These are phyloP conservation scores for Pittosporum tobira DNA, from an alignment of 129 eudicot genomes.

Conservation along the genomic window DNA sequence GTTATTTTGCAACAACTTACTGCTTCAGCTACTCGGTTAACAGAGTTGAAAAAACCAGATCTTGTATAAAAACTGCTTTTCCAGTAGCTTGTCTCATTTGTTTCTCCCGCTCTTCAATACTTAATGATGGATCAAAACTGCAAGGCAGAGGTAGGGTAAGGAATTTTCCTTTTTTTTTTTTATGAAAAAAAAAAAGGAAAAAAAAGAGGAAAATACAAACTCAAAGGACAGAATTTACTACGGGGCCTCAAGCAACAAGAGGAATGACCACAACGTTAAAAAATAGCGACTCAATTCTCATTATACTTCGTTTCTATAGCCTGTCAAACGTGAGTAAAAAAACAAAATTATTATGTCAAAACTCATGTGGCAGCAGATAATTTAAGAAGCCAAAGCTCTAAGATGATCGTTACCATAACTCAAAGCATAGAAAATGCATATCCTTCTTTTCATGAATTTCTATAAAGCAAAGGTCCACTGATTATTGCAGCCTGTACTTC, in stretches of 20 bases:
- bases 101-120: conserved; percentile 68
- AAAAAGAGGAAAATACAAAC: not conserved
- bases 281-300: not conserved
- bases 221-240: not conserved
- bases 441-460: not conserved
- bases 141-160: conserved; percentile 5
- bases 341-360: not conserved
- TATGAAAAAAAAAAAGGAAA: too few species aligned
- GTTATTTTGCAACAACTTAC: conserved; percentile 22
- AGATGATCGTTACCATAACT: not conserved
- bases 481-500: too few species aligned
- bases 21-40: conserved; percentile 35
- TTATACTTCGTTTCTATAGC: too few species aligned
- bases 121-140: conserved; percentile 80
- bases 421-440: not conserved
- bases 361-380: not conserved
- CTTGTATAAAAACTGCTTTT: conserved; percentile 80
- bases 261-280: not conserved
- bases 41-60: conserved; percentile 67
- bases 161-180: too few species aligned
- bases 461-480: not conserved
- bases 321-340: not conserved
- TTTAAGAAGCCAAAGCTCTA: not conserved
- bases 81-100: conserved; percentile 65
- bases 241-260: not conserved